Evolutionary conservation across 441 rosid species (phyloP).

Genomic region (Pelargonium cotyledonis): DNA sequence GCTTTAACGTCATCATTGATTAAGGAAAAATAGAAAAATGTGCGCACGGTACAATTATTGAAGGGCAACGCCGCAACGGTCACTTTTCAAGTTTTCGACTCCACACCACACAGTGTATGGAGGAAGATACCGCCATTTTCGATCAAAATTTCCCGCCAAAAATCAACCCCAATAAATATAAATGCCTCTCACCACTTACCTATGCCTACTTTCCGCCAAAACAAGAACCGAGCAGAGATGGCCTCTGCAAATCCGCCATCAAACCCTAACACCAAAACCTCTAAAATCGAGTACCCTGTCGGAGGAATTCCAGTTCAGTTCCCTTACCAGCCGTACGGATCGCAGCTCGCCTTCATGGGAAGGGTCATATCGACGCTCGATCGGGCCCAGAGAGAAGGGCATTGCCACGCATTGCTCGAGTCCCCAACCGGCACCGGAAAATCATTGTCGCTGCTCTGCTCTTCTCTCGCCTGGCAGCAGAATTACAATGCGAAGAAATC

Average conservation of each 20-base stretch:
- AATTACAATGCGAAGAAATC: constrained; percentile 38
- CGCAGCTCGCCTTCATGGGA: constrained; percentile 94
- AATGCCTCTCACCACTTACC: neutral
- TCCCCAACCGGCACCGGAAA: constrained; percentile 97
- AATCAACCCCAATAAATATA: neutral
- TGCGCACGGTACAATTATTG: too few species aligned
- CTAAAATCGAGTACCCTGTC: constrained; percentile 34
- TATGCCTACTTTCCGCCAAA: neutral
- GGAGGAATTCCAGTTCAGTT: constrained; percentile 81
- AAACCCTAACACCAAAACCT: constrained; percentile 31
- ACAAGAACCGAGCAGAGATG: neutral
- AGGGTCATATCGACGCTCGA: constrained; percentile 88
- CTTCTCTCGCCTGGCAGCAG: constrained; percentile 89
- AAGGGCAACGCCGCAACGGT: neutral
- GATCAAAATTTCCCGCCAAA: constrained; percentile 5
- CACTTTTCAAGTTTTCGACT: neutral
- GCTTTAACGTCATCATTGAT: too few species aligned
- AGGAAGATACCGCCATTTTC: neutral
- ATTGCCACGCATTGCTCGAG: constrained; percentile 83
- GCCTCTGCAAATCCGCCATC: constrained; percentile 18
- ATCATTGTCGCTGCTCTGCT: constrained; percentile 94
- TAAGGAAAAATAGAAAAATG: too few species aligned
- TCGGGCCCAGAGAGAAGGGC: constrained; percentile 82
- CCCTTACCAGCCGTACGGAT: constrained; percentile 88
- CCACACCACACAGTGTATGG: neutral